phyloP scores from a whole-genome alignment of 371 early-diverging fungal species.

The Cokeromyces recurvatus region DNA sequence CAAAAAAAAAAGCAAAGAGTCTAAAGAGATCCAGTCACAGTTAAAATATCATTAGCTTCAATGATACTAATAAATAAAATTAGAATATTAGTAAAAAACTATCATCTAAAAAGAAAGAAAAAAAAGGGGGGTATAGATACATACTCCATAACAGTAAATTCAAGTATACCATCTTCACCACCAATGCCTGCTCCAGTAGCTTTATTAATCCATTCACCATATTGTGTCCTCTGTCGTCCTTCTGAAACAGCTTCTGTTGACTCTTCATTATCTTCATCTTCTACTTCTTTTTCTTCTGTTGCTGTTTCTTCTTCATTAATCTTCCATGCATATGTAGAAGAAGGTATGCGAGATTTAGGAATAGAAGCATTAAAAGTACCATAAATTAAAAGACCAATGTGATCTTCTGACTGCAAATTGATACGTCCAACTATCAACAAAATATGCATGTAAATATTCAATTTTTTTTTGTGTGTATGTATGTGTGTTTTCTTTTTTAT shows the following conservation, averaged over 20 bases:
- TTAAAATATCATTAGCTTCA: conserved; percentile 71
- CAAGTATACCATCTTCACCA: conserved; percentile 51
- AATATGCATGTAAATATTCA: neutral
- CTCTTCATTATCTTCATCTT: conserved; percentile 15
- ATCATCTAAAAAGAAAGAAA: neutral
- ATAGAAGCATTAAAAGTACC: conserved; percentile 95
- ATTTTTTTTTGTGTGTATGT: neutral
- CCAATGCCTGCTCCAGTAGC: conserved; percentile 50
- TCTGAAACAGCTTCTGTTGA: conserved; percentile 17
- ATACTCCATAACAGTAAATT: conserved; percentile 61
- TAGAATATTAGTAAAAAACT: neutral
- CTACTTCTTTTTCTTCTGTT: conserved; percentile 26
- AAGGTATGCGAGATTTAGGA: conserved; percentile 74
- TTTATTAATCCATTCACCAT: conserved; percentile 60
- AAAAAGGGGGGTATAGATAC: conserved; percentile 14
- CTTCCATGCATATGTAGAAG: conserved; percentile 69
- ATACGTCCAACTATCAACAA: conserved; percentile 69
- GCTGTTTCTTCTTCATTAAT: conserved; percentile 38
- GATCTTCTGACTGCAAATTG: conserved; percentile 92
- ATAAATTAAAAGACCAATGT: conserved; percentile 89
- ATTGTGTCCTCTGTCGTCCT: conserved; percentile 36
- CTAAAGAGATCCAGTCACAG: conserved; percentile 66
- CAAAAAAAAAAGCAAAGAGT: conserved; percentile 14
- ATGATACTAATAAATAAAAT: conserved; percentile 46
- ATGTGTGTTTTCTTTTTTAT: no score